Conservation (phyloP, 2,329 filamentous ascomycete genomes). For the Macrophomina pseudophaseolina region DNA sequence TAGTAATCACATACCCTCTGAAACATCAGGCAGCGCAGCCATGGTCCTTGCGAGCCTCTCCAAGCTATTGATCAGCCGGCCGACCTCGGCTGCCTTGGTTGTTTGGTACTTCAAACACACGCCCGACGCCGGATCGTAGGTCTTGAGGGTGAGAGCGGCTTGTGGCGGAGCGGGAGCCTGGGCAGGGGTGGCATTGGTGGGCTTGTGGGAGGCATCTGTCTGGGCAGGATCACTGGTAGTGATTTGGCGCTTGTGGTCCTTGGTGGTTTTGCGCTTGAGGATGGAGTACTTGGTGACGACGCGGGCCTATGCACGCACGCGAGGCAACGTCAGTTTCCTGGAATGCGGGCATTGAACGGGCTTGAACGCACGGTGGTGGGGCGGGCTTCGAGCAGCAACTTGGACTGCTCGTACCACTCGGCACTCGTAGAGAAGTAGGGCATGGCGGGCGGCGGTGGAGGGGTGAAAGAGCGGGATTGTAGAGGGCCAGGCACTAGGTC, state of each 20-base stretch:
- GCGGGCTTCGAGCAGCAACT: slow-evolving; percentile 82
- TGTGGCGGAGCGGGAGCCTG: slow-evolving; percentile 46
- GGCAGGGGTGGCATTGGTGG: slow-evolving; percentile 30
- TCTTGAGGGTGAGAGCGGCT: slow-evolving; percentile 83
- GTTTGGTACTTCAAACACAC: slow-evolving; percentile 89
- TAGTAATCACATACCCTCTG: background rate
- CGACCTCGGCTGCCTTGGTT: slow-evolving; percentile 87
- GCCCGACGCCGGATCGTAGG: slow-evolving; percentile 82
- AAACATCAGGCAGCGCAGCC: slow-evolving; percentile 52
- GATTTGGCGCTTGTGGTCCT: slow-evolving; percentile 35
- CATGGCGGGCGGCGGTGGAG: slow-evolving; percentile 58
- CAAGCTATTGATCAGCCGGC: slow-evolving; percentile 76
- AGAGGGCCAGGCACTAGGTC: background rate
- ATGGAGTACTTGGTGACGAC: slow-evolving; percentile 94
- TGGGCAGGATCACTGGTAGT: slow-evolving; percentile 19
- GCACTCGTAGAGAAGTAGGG: slow-evolving; percentile 80
- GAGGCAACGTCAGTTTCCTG: slow-evolving; percentile 26
- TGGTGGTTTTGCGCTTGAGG: slow-evolving; percentile 48
- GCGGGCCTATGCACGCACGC: slow-evolving; percentile 65
- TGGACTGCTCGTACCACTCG: slow-evolving; percentile 89
- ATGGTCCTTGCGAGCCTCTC: slow-evolving; percentile 74
- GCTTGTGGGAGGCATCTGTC: slow-evolving; percentile 38
- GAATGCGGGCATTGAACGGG: slow-evolving; percentile 7
- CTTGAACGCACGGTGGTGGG: slow-evolving; percentile 72
- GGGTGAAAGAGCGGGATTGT: slow-evolving; percentile 26